A percentile compares a stretch with the other conserved stretches of the same genome.
These are phyloP conservation scores for Malus sieversii DNA, from an alignment of 306 rosid genomes.

Conservation along the genomic window DNA sequence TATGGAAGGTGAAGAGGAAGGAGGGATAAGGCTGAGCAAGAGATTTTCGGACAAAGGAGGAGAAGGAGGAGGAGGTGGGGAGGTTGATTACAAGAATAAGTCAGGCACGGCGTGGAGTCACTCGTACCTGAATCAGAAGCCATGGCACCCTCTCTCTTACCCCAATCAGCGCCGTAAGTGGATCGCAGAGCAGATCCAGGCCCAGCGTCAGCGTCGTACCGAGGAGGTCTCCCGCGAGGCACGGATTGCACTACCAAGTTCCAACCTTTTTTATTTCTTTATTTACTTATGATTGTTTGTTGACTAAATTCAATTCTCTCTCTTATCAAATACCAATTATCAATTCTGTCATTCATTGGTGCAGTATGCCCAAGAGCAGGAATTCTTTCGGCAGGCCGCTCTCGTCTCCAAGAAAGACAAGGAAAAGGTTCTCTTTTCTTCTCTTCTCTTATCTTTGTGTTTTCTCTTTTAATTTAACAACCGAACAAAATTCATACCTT, in stretches of 20 bases:
- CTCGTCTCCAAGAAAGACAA: conserved; percentile 81
- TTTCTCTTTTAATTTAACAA: no score
- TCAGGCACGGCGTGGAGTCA: conserved; percentile 98
- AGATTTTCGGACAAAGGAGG: conserved; percentile 46
- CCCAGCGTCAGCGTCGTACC: conserved; percentile 49
- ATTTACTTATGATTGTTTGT: no score
- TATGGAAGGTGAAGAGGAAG: conserved; percentile 91
- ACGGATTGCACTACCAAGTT: background rate
- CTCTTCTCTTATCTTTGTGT: background rate
- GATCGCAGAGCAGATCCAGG: conserved; percentile 93
- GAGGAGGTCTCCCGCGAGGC: conserved; percentile 94
- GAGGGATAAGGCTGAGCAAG: conserved; percentile 67
- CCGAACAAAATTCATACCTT: no score
- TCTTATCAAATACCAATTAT: no score
- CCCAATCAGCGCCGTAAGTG: conserved; percentile 97
- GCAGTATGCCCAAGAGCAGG: conserved; percentile 94
- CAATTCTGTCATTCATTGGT: background rate
- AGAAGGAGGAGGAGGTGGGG: conserved; percentile 26
- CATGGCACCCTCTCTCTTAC: conserved; percentile 98
- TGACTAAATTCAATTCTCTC: no score
- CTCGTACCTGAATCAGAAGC: conserved; percentile 85
- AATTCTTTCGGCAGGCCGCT: conserved; percentile 72
- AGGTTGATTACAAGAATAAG: conserved; percentile 79
- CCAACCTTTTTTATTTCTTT: no score
- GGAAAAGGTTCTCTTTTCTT: conserved; percentile 49